These are phyloP conservation scores for Crithidia bombi DNA, from an alignment of 208 protist genomes.

Conservation along the genomic window DNA sequence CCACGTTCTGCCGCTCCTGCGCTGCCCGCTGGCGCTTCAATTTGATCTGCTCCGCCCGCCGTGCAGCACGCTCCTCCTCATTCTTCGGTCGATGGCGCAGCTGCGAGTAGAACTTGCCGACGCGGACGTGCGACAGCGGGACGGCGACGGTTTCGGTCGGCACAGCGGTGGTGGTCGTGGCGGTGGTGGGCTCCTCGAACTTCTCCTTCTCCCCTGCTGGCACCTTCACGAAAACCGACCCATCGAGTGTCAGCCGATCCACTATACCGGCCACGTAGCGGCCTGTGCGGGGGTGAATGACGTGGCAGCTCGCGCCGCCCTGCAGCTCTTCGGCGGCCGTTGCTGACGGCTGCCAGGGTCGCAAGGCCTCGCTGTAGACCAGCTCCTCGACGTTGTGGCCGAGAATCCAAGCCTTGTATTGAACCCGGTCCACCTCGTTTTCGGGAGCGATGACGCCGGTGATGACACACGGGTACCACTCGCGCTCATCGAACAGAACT, in stretches of 20 bases:
- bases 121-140: slow-evolving; percentile 73
- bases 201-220: slow-evolving; percentile 16
- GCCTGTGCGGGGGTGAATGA: slow-evolving; percentile 53
- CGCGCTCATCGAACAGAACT: slow-evolving; percentile 63
- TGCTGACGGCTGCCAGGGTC: slow-evolving; percentile 44
- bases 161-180: neutral
- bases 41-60: slow-evolving; percentile 44
- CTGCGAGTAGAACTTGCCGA: slow-evolving; percentile 60
- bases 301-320: slow-evolving; percentile 68
- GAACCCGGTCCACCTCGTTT: slow-evolving; percentile 49
- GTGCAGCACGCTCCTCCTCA: slow-evolving; percentile 49
- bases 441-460: slow-evolving; percentile 49
- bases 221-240: slow-evolving; percentile 57
- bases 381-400: slow-evolving; percentile 77
- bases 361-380: slow-evolving; percentile 64
- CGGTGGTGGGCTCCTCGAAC: neutral
- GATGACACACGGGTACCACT: slow-evolving; percentile 82
- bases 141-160: slow-evolving; percentile 39
- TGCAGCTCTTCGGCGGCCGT: slow-evolving; percentile 36
- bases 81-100: slow-evolving; percentile 50
- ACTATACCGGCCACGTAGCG: slow-evolving; percentile 52
- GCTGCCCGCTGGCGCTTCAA: slow-evolving; percentile 56
- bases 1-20: slow-evolving; percentile 44
- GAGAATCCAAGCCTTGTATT: slow-evolving; percentile 70
- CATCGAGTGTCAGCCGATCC: slow-evolving; percentile 73